Base-by-base conservation (phyloP, 192 early-diverging fungal species). In the Lobosporangium transversale region DNA sequence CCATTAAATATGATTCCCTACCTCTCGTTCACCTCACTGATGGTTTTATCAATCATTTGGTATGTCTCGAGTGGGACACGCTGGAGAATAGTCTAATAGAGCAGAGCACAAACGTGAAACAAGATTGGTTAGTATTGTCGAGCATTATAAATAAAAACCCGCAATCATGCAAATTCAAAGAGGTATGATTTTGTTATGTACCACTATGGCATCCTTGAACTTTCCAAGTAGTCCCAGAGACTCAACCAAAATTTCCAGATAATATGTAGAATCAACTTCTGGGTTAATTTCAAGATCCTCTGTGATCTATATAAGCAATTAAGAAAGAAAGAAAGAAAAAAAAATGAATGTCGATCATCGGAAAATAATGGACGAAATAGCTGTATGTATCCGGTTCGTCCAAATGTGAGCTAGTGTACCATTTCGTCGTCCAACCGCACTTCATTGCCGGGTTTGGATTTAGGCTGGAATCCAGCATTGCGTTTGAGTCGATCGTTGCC, bases 201-300 rank as follows among this genome's bases (percentile, higher is more conserved):
- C 86, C 57, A 84, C 79, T 26, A 88, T 71, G 1, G 82, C 83
- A 54, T 82, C 79, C 31, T 80, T 85, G 61, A 86, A 74, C 68
- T 83, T 81, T 21, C 78, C 80, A 2, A 94, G 79, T 10, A 86
- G 67, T 6, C 83, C 83, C 17, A 94, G 79, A 23, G 90, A 87
- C 64, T 92, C 90, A 36, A 94, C 78, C 9, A 94, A 75, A 62
- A 91, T 92, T 73, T 92, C 92, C 30, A 94, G 87, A 43, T 92
- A 92, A 18, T 87, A 88, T 78, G 85, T 88, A 21, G 91, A 92
- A 53, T 94, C 91, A 0, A 90, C 87, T 58, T 94, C 92, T 5
- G 91, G 89, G 62, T 91, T 89, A 26, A 84, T 83, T 12, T 91
- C 90, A 8, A 83, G 33, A 52, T 85, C 81, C 79, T 91, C 83